These are phyloP conservation scores for Pseudopyrenochaeta lycopersici DNA, from an alignment of 2,329 filamentous ascomycete species.

Conservation along the genomic window DNA sequence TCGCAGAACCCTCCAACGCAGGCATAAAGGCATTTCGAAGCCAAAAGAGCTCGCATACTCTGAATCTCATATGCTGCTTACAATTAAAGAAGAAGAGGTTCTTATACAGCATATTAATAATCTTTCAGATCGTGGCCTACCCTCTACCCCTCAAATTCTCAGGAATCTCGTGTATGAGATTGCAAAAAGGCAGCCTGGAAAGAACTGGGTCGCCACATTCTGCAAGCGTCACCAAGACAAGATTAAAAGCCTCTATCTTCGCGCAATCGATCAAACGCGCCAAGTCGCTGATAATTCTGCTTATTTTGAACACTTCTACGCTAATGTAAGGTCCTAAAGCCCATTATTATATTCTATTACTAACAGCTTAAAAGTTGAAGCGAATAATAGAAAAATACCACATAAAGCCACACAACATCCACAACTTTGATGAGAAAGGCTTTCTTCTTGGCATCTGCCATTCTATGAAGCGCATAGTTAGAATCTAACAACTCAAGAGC, in stretches of 20 bases:
- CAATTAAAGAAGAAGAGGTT: neutral
- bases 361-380: no score
- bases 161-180: neutral
- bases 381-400: no score
- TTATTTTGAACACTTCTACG: no score
- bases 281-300: no score
- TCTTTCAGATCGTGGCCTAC: constrained; percentile 4
- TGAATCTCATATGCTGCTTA: neutral
- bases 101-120: constrained; percentile 10
- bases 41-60: neutral
- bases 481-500: no score
- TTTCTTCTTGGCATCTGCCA: no score
- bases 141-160: constrained; percentile 8
- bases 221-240: constrained; percentile 1
- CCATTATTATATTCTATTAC: no score
- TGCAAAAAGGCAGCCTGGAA: neutral
- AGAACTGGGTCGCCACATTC: neutral
- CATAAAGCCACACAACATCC: no score
- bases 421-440: no score
- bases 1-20: neutral
- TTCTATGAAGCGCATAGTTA: no score
- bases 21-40: constrained; percentile 1
- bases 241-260: constrained; percentile 1
- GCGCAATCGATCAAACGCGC: neutral
- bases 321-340: no score